These are phyloP conservation scores for Hyphopichia buzzinii DNA, from an alignment of 1,139 yeast species.

Conservation along the genomic window DNA sequence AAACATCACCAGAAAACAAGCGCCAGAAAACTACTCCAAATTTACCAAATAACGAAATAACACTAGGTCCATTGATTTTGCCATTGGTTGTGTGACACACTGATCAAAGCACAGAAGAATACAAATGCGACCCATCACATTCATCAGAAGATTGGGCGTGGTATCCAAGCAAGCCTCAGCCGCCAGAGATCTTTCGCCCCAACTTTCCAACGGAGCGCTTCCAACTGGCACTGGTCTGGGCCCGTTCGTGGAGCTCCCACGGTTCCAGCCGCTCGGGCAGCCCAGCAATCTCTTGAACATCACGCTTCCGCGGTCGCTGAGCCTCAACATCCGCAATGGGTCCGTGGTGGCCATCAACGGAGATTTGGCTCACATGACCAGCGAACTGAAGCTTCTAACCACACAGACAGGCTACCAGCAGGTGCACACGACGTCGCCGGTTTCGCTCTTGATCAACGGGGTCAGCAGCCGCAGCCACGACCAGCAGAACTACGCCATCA, in stretches of 20 bases:
- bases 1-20: no score
- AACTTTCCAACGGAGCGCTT: not conserved
- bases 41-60: no score
- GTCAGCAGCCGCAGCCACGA: slow-evolving; percentile 9
- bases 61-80: no score
- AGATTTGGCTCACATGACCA: slow-evolving; percentile 19
- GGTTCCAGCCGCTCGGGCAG: slow-evolving; percentile 31
- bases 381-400: slow-evolving; percentile 13
- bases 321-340: slow-evolving; percentile 30
- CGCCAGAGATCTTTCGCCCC: not conserved
- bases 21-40: no score
- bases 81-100: no score
- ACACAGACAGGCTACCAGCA: slow-evolving; percentile 23
- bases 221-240: slow-evolving; percentile 32
- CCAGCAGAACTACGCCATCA: slow-evolving; percentile 19
- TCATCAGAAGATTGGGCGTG: not conserved
- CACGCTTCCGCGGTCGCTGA: slow-evolving; percentile 33
- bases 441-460: slow-evolving; percentile 32
- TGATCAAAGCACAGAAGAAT: not conserved
- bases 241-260: slow-evolving; percentile 40
- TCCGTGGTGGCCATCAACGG: slow-evolving; percentile 38
- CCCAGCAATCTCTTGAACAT: slow-evolving; percentile 32
- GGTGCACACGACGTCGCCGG: slow-evolving; percentile 21
- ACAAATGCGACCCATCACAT: not conserved
- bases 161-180: not conserved